Evolutionary conservation across 208 protist genomes (phyloP), one percentile per base, ranked within the genome.

Genomic region (Ichthyophonus hoferi): DNA sequence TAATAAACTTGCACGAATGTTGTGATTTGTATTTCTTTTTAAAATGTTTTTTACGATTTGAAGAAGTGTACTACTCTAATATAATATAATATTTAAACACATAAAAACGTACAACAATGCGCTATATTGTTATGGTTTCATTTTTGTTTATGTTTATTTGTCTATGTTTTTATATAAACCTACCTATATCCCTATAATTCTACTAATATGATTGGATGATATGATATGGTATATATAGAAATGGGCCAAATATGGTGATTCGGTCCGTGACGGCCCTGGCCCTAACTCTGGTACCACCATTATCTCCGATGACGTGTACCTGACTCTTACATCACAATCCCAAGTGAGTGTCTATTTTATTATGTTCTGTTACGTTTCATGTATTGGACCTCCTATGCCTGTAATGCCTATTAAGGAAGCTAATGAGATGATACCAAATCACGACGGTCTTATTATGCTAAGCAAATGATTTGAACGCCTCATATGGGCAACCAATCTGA

Each of bases 241-340:
- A 41, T 91, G 83, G 89, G 79, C 12, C 7, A 88, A 87, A 83
- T 91, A 87, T 85, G 89, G 89, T 34, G 83, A 50, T 17, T 38
- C 83, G 12, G 33, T 2, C 31, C 40, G 83, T n/a, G 58, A 14
- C 42, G 3, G 17, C 67, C 42, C 42, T 2, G 89, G 89, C 14
- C 82, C 83, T 2, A 43, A 91, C 40, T 35, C 89, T 1, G 83
- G 39, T n/a, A 88, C 76, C 1, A 91, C 89, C 42, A 79, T 14
- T 2, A 40, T 91, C 1, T 85, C 37, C 38, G 89, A 91, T 41
- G 89, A 91, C 40, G 58, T 91, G 14, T 88, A 50, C 42, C 50
- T 91, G 39, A 88, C 38, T 17, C 85, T 91, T 34, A 87, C 58
- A 35, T 41, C 42, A 58, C 40, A 39, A 24, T 33, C 34, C 24